phyloP scores from a whole-genome alignment of 2,329 filamentous ascomycete species.

The Exserohilum rostratum region DNA sequence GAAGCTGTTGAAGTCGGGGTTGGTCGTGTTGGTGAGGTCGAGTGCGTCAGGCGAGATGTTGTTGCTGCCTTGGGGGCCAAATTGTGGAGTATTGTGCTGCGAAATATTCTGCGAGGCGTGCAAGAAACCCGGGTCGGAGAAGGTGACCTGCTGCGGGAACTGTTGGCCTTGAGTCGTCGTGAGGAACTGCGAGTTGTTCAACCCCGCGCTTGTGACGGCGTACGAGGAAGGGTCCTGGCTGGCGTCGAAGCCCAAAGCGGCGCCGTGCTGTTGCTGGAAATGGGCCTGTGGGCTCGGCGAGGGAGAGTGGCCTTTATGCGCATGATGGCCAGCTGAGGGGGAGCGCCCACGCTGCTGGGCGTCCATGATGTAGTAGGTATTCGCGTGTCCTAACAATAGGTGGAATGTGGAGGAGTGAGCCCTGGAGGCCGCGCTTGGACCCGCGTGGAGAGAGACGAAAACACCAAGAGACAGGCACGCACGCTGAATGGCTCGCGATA shows the following conservation, averaged over 20 bases:
- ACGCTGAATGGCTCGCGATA: constrained; percentile 30
- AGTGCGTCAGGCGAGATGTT: constrained; percentile 46
- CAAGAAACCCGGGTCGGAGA: constrained; percentile 53
- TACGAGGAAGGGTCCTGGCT: constrained; percentile 53
- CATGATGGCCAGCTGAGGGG: constrained; percentile 62
- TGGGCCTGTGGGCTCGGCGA: constrained; percentile 66
- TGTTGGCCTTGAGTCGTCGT: constrained; percentile 54
- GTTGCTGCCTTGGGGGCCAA: constrained; percentile 48
- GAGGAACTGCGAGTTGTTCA: constrained; percentile 48
- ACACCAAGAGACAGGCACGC: constrained; percentile 16
- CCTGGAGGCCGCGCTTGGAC: constrained; percentile 30
- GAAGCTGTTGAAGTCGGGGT: constrained; percentile 53
- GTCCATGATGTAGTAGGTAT: constrained; percentile 61
- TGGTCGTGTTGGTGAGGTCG: constrained; percentile 37
- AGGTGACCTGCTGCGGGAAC: constrained; percentile 49
- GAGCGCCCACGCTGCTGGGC: constrained; percentile 64
- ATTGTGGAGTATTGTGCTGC: constrained; percentile 63
- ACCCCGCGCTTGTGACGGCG: constrained; percentile 44
- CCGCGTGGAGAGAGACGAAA: constrained; percentile 12
- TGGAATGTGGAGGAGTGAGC: constrained; percentile 17
- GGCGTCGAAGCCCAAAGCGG: constrained; percentile 53
- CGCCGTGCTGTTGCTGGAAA: constrained; percentile 59
- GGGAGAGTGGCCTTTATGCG: constrained; percentile 72
- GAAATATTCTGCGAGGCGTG: constrained; percentile 48
- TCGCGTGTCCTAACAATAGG: constrained; percentile 41